Evolutionary conservation across 169 alveolate genomes (phyloP).

Genomic region (Miamiensis avidus): DNA sequence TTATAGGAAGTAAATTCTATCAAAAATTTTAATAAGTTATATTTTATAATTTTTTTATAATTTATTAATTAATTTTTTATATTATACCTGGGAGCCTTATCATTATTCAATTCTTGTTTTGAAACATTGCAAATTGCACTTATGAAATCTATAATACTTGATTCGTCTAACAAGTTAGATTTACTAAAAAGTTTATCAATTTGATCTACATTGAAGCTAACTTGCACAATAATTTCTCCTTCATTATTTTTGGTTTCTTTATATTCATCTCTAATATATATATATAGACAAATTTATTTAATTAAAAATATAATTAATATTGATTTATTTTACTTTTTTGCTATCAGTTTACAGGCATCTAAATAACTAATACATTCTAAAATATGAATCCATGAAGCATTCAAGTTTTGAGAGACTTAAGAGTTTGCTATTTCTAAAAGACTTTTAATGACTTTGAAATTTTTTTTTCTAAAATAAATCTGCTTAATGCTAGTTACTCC

Average conservation of each 20-base stretch:
- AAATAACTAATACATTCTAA: not conserved
- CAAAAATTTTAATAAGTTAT: conserved; percentile 4
- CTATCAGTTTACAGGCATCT: not conserved
- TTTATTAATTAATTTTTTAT: conserved; percentile 71
- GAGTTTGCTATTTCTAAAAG: conserved; percentile 60
- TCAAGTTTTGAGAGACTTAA: too few species aligned
- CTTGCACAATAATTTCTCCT: not conserved
- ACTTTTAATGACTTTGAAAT: conserved; percentile 78
- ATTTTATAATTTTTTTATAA: conserved; percentile 20
- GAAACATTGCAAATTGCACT: conserved; percentile 63
- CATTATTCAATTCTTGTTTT: conserved; percentile 75
- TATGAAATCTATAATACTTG: conserved; percentile 63
- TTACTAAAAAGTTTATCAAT: not conserved
- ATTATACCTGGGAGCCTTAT: conserved; percentile 63
- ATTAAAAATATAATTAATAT: too few species aligned
- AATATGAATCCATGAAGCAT: not conserved
- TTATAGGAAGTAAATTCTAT: conserved; percentile 83
- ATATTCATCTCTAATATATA: not conserved
- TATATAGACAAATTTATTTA: too few species aligned
- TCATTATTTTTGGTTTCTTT: not conserved
- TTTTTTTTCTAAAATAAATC: conserved; percentile 77
- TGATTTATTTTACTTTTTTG: not conserved
- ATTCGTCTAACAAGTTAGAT: conserved; percentile 15
- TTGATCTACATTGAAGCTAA: not conserved
- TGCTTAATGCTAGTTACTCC: conserved; percentile 63